Base-by-base conservation (phyloP, 2,329 filamentous ascomycete genomes). In the Ophiocordyceps unilateralis region DNA sequence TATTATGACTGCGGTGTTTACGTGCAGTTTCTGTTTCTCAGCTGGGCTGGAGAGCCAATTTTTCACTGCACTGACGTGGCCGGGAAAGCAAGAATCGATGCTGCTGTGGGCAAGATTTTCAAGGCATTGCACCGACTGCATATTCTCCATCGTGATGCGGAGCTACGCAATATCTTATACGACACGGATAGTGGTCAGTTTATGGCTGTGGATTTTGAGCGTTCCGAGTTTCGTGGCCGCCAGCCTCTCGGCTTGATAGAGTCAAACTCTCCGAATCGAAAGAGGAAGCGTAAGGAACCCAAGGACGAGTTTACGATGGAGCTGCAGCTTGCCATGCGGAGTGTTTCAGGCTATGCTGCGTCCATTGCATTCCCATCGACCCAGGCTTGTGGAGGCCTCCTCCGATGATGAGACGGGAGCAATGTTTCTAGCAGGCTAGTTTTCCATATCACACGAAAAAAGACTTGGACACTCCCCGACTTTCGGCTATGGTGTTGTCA, bases 151-250 rank as follows among this genome's bases (percentile, higher is more conserved):
- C 6, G 46, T 4, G 53, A 60, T 47, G 55, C 53, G 21, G 50
- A 58, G 42, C 47, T 48, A 32, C 52, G 53, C 7, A 61, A 63
- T 43, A 47, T 62, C 6, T 21, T 61, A 2, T 61, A 55, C 38
- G 45, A 60, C n/a, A 48, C 5, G 40, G n/a, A n/a, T n/a, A n/a
- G n/a, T n/a, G 32, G 50, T 15, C 41, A 28, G 40, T 19, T 52
- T 28, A 62, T 62, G 55, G 37, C 59, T 34, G 50, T 60, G 26
- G 58, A 62, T 46, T 58, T 63, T 39, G 51, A 58, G 43, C 47
- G 46, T 24, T 50, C 57, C 8, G 39, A 53, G 45, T 43, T 57
- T 28, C n/a, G 37, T 24, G 37, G 36, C 42, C 46, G 51, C 12
- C 21, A 48, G 41, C 51, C 53, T 38, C 48, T 57, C 15, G 42